Percentiles rank a stretch among this genome's conserved stretches.
Evolutionary conservation across 1,139 yeast species (phyloP).

Genomic region (Protomyces inouyei): DNA sequence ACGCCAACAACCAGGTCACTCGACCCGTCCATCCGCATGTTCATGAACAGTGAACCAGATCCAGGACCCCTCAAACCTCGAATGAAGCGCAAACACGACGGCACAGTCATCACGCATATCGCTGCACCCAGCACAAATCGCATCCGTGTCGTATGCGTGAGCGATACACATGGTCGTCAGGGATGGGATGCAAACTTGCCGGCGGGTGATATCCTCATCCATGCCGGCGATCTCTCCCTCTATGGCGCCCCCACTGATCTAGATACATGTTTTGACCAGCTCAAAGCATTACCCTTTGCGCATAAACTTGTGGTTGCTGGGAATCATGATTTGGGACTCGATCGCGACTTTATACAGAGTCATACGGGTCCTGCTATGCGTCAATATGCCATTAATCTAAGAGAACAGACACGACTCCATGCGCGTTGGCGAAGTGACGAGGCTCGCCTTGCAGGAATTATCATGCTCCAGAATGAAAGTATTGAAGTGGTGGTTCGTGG

Average conservation of each 20-base stretch:
- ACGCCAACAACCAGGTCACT: not conserved
- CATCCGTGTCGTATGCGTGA: slow-evolving; percentile 3
- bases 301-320: slow-evolving; percentile 24
- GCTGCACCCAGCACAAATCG: not conserved
- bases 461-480: slow-evolving; percentile 7
- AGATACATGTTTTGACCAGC: not conserved
- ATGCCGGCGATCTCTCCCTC: slow-evolving; percentile 21
- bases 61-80: not conserved
- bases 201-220: slow-evolving; percentile 19
- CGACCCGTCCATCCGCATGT: not conserved
- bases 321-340: slow-evolving; percentile 24
- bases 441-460: slow-evolving; percentile 9
- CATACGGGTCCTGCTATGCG: not conserved
- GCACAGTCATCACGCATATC: not conserved
- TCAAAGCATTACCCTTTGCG: slow-evolving; percentile 14
- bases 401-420: not conserved
- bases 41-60: not conserved
- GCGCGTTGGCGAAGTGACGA: slow-evolving; percentile 8
- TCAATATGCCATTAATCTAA: not conserved
- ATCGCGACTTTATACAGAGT: slow-evolving; percentile 2
- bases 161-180: slow-evolving; percentile 16
- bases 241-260: slow-evolving; percentile 7
- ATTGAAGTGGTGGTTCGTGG: not conserved
- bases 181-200: slow-evolving; percentile 4
- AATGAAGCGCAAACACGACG: not conserved